These are phyloP conservation scores for Hippophae rhamnoides DNA, from an alignment of 306 rosid genomes.

Conservation along the genomic window DNA sequence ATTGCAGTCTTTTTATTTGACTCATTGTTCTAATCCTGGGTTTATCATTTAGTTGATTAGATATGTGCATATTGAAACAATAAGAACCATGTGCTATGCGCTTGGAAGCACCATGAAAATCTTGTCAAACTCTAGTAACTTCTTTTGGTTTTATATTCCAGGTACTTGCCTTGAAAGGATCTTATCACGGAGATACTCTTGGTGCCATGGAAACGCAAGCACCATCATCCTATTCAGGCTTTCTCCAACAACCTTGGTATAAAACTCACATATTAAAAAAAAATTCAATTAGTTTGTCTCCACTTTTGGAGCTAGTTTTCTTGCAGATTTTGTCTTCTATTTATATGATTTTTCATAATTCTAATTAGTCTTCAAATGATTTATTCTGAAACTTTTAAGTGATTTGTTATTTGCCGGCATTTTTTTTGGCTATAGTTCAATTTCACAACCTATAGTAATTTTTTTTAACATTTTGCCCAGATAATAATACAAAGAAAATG, in stretches of 20 bases:
- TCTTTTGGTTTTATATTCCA: conserved; percentile 30
- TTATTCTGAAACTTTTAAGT: no score
- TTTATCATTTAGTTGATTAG: no score
- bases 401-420: no score
- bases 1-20: no score
- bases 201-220: conserved; percentile 99
- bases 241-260: conserved; percentile 97
- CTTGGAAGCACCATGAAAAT: background rate
- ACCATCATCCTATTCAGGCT: conserved; percentile 88
- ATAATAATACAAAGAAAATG: no score
- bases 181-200: conserved; percentile 93
- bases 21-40: no score
- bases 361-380: no score
- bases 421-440: no score
- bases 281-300: background rate
- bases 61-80: no score
- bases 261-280: background rate
- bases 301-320: conserved; percentile 5
- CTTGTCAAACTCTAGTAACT: background rate
- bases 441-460: no score
- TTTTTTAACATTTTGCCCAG: no score
- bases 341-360: background rate
- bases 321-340: background rate
- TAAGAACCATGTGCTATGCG: no score
- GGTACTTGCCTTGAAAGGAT: conserved; percentile 84